A percentile compares a stretch with the other conserved stretches of the same genome.
Evolutionary conservation across 2,329 filamentous ascomycete species (phyloP).

Genomic region (Ophiostoma sp.): DNA sequence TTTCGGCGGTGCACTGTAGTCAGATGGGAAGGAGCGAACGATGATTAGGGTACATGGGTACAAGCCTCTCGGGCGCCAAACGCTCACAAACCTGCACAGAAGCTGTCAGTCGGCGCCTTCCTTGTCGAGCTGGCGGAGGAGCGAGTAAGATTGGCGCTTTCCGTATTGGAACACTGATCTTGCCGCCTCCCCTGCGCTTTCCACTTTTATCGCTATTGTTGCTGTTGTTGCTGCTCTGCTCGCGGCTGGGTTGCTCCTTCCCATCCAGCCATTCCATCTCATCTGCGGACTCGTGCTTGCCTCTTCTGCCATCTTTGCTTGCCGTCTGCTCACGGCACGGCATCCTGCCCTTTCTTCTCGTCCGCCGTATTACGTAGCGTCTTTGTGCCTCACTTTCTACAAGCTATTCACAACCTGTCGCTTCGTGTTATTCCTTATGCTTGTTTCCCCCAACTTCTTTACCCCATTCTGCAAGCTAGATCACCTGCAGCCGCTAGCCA

Average conservation of each 20-base stretch:
- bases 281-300: not conserved
- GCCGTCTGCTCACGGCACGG: not conserved
- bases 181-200: not conserved
- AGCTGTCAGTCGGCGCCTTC: not conserved
- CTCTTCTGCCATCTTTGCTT: not conserved
- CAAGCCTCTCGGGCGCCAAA: not conserved
- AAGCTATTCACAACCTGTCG: not conserved
- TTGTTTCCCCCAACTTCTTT: not conserved
- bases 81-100: too few relatives aligned
- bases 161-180: not conserved
- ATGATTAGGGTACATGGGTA: too few relatives aligned
- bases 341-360: not conserved
- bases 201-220: not conserved
- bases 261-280: not conserved
- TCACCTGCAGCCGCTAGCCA: not conserved
- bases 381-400: not conserved
- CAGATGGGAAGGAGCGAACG: conserved; percentile 7
- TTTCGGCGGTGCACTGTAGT: conserved; percentile 8
- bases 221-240: not conserved
- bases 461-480: not conserved
- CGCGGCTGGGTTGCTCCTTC: not conserved
- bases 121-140: not conserved
- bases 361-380: not conserved
- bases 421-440: not conserved
- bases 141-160: conserved; percentile 9